Evolutionary conservation across 805 yeast species (phyloP), one percentile per base, ranked within the genome.

Genomic region (Candida manassasensis): DNA sequence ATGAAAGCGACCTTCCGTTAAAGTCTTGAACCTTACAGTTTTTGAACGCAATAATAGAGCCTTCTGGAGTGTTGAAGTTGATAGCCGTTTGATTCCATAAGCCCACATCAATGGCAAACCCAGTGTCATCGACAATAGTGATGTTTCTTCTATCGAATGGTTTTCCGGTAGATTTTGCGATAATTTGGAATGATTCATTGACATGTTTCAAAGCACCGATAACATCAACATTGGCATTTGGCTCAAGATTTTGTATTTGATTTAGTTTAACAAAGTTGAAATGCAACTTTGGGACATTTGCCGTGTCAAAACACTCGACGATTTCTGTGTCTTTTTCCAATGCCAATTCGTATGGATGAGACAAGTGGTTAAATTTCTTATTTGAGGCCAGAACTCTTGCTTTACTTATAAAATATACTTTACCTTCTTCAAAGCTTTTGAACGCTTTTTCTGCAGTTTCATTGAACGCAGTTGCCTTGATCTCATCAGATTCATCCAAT

Each of bases 401-500:
- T 51, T 81, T 84, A 27, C 90, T 77, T 21, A 93, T 71, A 49
- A 81, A 86, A 55, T 87, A 93, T 6, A 85, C 94, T 59, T 84
- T 80, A 22, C 96, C 96, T 54, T 88, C 97, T 57, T 84, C 84
- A 34, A 93, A 62, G 19, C 79, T 50, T 47, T 82, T 84, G 63
- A 76, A 81, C 53, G 76, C 83, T 53, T 77, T 79, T 40, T 84
- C 95, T 9, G 90, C 96, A 49, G 75, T 73, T 25, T 86, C 90
- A 57, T 84, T 85, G 61, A 93, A 93, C 2, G 93, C 96, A 2
- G 97, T 88, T 8, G 96, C 97, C 52, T 93, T 75, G 48, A 93
- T 93, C 65, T 93, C 97, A 50, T 93, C 96, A 4, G 96, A 84
- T 56, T 93, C 95, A 56, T 93, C 98, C 38, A 90, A 63, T 39